Conservation (phyloP, 169 alveolate genomes). For the Eimeria falciformis region DNA sequence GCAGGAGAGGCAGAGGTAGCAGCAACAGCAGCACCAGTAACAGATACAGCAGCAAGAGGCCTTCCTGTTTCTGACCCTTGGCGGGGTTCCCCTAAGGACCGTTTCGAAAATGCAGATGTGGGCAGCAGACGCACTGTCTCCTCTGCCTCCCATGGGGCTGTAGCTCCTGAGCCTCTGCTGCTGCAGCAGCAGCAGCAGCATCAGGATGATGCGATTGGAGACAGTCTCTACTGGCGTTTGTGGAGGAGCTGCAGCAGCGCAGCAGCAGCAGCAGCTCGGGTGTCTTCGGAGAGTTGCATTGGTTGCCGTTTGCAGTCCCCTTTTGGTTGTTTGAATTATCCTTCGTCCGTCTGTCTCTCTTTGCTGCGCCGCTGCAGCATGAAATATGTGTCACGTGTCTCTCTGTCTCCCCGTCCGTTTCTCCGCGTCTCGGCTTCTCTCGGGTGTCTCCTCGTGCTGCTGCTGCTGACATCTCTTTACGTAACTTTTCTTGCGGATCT, state of each 20-base stretch:
- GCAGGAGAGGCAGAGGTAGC: constrained; percentile 21
- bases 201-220: no score
- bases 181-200: constrained; percentile 36
- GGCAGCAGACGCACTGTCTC: neutral
- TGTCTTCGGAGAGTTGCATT: neutral
- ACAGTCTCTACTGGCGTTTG: no score
- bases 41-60: neutral
- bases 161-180: neutral
- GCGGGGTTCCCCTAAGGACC: neutral
- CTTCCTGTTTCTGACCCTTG: neutral
- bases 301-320: neutral
- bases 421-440: neutral
- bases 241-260: neutral
- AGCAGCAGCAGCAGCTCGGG: constrained; percentile 37
- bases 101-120: neutral
- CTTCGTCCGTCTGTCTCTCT: constrained; percentile 8
- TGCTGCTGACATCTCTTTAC: constrained; percentile 30
- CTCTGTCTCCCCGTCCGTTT: neutral
- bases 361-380: constrained; percentile 31
- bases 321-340: neutral
- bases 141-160: neutral
- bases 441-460: constrained; percentile 27
- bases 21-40: constrained; percentile 38
- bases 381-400: neutral
- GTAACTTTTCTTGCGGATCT: constrained; percentile 6